A percentile compares a stretch with the other conserved stretches of the same genome.
These are phyloP conservation scores for Yarrowia osloensis DNA, from an alignment of 805 yeast genomes.

Conservation along the genomic window DNA sequence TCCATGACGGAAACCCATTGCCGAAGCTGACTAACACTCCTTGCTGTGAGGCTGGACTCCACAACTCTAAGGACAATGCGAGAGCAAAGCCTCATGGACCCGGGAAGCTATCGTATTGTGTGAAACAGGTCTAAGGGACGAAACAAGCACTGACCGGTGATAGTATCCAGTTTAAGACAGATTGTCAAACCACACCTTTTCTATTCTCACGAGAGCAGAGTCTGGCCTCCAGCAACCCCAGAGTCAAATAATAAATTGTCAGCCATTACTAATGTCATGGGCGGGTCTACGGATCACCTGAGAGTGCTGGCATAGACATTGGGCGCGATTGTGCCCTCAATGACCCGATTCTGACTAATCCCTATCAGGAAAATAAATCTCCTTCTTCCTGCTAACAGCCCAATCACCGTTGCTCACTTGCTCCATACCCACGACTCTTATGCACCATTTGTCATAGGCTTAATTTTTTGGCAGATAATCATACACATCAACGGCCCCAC, in stretches of 20 bases:
- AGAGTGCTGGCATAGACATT: no score
- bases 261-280: background rate
- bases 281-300: no score
- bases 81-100: constrained; percentile 1
- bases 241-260: background rate
- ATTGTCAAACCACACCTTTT: no score
- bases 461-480: background rate
- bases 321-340: no score
- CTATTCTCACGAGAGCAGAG: background rate
- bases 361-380: no score
- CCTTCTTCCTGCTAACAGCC: no score
- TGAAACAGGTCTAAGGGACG: background rate
- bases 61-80: background rate
- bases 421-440: background rate
- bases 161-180: no score
- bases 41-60: background rate
- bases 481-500: background rate
- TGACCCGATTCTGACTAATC: no score
- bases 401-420: background rate
- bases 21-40: background rate
- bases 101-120: background rate
- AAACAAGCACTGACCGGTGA: no score
- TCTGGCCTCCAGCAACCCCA: background rate
- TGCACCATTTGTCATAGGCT: constrained; percentile 16
- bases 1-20: background rate